phyloP scores from a whole-genome alignment of 805 yeast genomes.

The Candida xiaguanensis region DNA sequence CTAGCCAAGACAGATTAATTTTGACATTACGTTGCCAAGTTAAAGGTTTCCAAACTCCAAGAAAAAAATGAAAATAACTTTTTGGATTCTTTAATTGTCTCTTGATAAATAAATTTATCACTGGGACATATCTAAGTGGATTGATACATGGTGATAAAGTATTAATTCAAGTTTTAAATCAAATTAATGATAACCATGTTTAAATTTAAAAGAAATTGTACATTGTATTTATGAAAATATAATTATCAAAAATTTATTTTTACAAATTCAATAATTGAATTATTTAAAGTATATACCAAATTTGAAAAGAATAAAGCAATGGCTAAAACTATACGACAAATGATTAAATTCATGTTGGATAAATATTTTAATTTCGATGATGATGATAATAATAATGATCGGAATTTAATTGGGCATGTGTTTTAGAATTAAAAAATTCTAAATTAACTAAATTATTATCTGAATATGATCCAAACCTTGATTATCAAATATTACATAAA shows the following conservation, averaged over 20 bases:
- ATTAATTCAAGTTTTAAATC: neutral
- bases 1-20: too few species aligned
- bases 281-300: constrained; percentile 8
- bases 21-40: too few species aligned
- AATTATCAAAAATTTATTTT: neutral
- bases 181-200: too few species aligned
- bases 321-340: constrained; percentile 2
- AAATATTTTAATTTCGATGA: constrained; percentile 1
- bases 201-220: neutral
- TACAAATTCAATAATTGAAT: constrained; percentile 4
- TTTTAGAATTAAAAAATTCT: constrained; percentile 7
- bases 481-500: constrained; percentile 9
- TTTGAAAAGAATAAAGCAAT: neutral
- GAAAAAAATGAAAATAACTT: too few species aligned
- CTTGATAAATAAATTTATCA: too few species aligned
- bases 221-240: neutral
- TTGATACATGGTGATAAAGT: neutral
- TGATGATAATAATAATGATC: constrained; percentile 2
- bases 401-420: constrained; percentile 6
- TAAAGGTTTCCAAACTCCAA: too few species aligned
- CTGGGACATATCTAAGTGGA: too few species aligned
- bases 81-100: too few species aligned
- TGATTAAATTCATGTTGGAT: constrained; percentile 3
- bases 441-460: constrained; percentile 7
- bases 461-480: constrained; percentile 7